Conservation (phyloP, 2,329 filamentous ascomycete species). For the Fusarium veterinarium region DNA sequence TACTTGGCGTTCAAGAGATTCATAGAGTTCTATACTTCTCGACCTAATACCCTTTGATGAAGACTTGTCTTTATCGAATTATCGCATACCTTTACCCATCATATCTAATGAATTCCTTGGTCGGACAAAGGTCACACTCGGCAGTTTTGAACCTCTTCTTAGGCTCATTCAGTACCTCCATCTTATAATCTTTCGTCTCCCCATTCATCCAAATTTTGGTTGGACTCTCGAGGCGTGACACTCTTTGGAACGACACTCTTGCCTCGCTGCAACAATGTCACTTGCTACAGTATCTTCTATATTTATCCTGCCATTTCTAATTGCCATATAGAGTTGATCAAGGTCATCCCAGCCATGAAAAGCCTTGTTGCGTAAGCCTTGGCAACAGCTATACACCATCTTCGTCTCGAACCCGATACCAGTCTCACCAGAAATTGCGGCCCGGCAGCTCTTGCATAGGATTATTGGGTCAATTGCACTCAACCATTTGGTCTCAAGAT, state of each 20-base stretch:
- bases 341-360: constrained; percentile 78
- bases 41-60: constrained; percentile 22
- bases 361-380: constrained; percentile 80
- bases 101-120: constrained; percentile 86
- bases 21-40: constrained; percentile 2
- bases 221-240: constrained; percentile 77
- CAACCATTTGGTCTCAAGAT: constrained; percentile 53
- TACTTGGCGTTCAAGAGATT: background rate
- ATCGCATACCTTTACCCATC: constrained; percentile 68
- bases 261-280: constrained; percentile 84
- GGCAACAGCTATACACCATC: constrained; percentile 56
- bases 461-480: constrained; percentile 80
- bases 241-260: constrained; percentile 90
- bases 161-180: background rate
- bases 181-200: constrained; percentile 73
- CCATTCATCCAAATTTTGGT: constrained; percentile 82
- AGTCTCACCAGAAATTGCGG: constrained; percentile 70
- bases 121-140: constrained; percentile 70
- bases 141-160: background rate
- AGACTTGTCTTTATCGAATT: background rate
- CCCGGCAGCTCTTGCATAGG: constrained; percentile 71
- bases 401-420: background rate
- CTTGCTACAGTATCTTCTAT: constrained; percentile 77
- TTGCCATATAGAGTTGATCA: constrained; percentile 78
- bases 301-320: constrained; percentile 70